Evolutionary conservation across 2,329 filamentous ascomycete species (phyloP), one percentile per base, ranked within the genome.

Genomic region (Venturia effusa): DNA sequence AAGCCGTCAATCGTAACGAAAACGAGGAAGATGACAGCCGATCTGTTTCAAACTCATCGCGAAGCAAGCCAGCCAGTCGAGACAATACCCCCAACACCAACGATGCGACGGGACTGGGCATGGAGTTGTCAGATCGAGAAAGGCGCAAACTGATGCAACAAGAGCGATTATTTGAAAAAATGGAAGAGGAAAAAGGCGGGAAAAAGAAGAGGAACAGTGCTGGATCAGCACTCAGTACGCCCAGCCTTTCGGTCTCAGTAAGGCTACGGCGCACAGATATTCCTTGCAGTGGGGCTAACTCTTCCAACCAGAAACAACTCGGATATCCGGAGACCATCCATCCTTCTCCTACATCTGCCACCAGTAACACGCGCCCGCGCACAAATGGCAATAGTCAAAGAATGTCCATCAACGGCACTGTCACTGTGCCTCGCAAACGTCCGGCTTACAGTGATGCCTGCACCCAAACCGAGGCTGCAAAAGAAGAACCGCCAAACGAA

Each of bases 71-170:
- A 2, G 79, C 75, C 61, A 87, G 84, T 72, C 82, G 84, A 48
- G 84, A 87, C 69, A 79, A 84, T 59, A 87, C 84, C 6, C 84
- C 84, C 1, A 82, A 80, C 60, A 80, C 77, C 8, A 73, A 76
- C 34, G 80, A 79, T 64, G 79, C 77, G 11, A 74, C 17, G 22
- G 37, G 37, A 19, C 73, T 74, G 34, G 74, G 78, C 13, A 71
- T 78, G 1, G 84, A 84, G 66, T 76, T 86, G 66, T 86, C 84
- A 1, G 84, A 83, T 66, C 79, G 84, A 5, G 84, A 87, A 68
- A 80, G 80, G 69, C 81, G 84, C 65, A 87, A 87, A 72, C 78
- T 87, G 59, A 82, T 83, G 63, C 83, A 84, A 64, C 81, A 83
- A 51, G 84, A 87, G 68, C 83, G 83, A 67, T 80, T 86, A 65